Evolutionary conservation across 176 grass and related monocot species (phyloP), one percentile per base, ranked within the genome.

Genomic region (Avena insularis): DNA sequence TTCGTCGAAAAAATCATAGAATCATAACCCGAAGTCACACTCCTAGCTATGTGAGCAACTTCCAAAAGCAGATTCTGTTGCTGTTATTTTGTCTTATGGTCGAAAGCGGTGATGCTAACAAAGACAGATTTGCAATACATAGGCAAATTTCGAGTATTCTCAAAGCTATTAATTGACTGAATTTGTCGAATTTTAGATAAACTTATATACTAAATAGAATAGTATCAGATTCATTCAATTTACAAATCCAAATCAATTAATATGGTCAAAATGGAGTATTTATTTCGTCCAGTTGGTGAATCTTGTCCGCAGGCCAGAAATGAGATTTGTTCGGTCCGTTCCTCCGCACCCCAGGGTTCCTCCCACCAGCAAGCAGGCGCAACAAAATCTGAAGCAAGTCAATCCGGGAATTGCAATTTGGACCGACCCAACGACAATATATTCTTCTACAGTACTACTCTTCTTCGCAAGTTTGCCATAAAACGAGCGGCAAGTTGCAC

Each of bases 281-380:
- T 45, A 77, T 60, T 88, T 47, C 60, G 2, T 49, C 77, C 69
- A 76, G 69, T 63, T 81, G 51, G 75, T n/a, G 14, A 61, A 88
- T 80, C 82, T 81, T 38, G 80, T 63, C 43, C 49, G 27, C 76
- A 27, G 68, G 23, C 68, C 68, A 49, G 20, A 66, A 75, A 47
- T 47, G 48, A 2, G 75, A 54, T 80, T 15, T 50, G 25, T n/a
- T n/a, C 35, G 8, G 43, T 19, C n/a, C 75, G n/a, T 76, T 53
- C 50, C 14, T 57, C 35, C 33, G 46, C 47, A 9, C 46, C 20
- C 15, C 27, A 20, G 56, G 53, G 53, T 8, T 50, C 48, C 46
- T 11, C 9, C 46, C 46, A 47, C 46, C 7, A 47, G 46, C 46
- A 47, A 47, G 46, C 46, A 43, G 38, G 38, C 38, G 38, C 43